Evolutionary conservation across 2,329 filamentous ascomycete species (phyloP), one percentile per base, ranked within the genome.

Genomic region (Ophiostoma ulmi): DNA sequence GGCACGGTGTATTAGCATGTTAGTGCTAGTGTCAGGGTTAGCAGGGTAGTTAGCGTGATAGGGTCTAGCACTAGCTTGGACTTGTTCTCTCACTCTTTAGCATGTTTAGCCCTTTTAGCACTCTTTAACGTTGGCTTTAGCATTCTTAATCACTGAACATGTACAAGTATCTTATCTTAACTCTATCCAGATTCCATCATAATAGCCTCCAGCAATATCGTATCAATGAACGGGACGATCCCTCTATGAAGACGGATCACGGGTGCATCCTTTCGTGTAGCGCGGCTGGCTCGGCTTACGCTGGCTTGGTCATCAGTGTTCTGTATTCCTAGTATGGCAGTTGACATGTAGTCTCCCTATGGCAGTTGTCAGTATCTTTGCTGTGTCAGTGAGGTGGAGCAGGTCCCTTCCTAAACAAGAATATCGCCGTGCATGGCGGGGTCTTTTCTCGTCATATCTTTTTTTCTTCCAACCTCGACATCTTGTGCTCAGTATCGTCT

Each of bases 351-450:
- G 38, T 39, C 38, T 39, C 38, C 8, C 8, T 48, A 48, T 48
- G 5, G 5, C 13, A n/a, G 44, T 31, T 31, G 31, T 31, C 31
- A 48, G 44, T n/a, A 48, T 17, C 17, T 7, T n/a, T 55, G 20
- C 26, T 5, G 8, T 36, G 20, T 61, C 8, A 38, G 17, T n/a
- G 35, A n/a, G 6, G 61, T 65, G 36, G 17, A 20, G 35, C 17
- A 65, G 31, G 55, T 61, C 63, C 36, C 63, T 39, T 65, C 63
- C 63, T 36, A 65, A 65, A 41, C 36, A 36, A 65, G 63, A 65
- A 65, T 39, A 22, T 65, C 63, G 63, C 63, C 63, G 61, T 38
- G 31, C 6, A 65, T 65, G 36, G 63, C 63, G 63, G 63, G 63
- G 63, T 65, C 61, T 35, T 35, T 61, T 11, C 48, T n/a, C 20